A percentile compares a stretch with the other conserved stretches of the same genome.
phyloP scores from a whole-genome alignment of 176 grass and related monocot species.

The Neostapfia colusana region DNA sequence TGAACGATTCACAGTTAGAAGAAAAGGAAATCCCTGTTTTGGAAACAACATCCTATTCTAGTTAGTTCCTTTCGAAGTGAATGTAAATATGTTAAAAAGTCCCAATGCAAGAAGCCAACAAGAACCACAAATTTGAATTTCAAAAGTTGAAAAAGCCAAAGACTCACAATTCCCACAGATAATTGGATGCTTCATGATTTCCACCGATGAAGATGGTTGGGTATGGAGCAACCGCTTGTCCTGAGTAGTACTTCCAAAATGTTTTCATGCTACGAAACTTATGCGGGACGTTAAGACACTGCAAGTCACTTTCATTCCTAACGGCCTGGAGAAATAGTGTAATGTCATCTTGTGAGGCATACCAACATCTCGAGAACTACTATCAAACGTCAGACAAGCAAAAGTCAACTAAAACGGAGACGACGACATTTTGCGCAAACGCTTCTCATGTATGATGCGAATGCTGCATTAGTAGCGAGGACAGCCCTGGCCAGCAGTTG shows the following conservation, averaged over 20 bases:
- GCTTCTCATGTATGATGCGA: not conserved
- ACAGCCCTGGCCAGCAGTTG: not conserved
- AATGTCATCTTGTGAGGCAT: not conserved
- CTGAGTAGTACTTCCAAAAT: conserved; percentile 98
- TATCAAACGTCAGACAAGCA: not conserved
- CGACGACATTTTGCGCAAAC: not conserved
- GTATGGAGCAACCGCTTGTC: conserved; percentile 75
- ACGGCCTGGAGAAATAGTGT: conserved; percentile 58
- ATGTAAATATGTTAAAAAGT: not conserved
- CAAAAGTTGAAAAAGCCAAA: conserved; percentile 2
- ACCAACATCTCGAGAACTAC: conserved; percentile 1
- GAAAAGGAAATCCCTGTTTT: not conserved
- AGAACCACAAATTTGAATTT: conserved; percentile 9
- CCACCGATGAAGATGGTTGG: conserved; percentile 87
- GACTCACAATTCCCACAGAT: conserved; percentile 93
- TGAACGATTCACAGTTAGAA: not conserved
- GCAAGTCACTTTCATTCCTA: conserved; percentile 70
- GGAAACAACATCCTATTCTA: not conserved
- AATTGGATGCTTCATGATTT: conserved; percentile 95
- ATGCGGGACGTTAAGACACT: conserved; percentile 54
- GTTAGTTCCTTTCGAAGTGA: not conserved
- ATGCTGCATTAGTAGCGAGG: not conserved
- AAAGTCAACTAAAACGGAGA: not conserved
- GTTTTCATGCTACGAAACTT: conserved; percentile 67
- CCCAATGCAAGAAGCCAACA: not conserved